Percentiles rank a stretch among this genome's conserved stretches.
Conservation (phyloP, 2,329 filamentous ascomycete genomes). For the Neofusicoccum umdonicola region DNA sequence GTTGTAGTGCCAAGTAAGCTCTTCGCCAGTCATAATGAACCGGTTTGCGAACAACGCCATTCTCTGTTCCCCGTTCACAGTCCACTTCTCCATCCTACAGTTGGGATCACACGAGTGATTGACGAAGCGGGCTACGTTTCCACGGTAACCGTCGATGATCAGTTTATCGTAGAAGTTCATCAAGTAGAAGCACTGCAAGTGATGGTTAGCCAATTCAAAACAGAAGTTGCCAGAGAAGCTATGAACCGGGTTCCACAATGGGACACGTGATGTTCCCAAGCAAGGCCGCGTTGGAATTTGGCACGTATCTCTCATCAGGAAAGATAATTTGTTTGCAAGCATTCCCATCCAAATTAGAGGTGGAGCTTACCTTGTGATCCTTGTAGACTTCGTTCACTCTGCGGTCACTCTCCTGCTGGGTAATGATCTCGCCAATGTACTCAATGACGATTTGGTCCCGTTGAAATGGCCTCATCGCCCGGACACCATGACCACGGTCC, state of each 20-base stretch:
- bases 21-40: slow-evolving; percentile 90
- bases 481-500: slow-evolving; percentile 86
- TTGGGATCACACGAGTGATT: slow-evolving; percentile 98
- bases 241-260: no score
- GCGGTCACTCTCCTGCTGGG: slow-evolving; percentile 85
- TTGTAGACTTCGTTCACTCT: slow-evolving; percentile 94
- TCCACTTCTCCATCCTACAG: slow-evolving; percentile 97
- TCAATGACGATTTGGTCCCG: slow-evolving; percentile 96
- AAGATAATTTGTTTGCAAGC: neutral
- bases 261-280: no score
- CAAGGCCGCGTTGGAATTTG: no score
- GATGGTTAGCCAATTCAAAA: neutral
- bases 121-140: slow-evolving; percentile 94
- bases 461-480: slow-evolving; percentile 82
- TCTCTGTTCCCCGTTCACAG: slow-evolving; percentile 85
- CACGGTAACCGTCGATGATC: slow-evolving; percentile 95
- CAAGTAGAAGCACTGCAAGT: slow-evolving; percentile 81
- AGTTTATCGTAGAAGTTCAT: slow-evolving; percentile 99
- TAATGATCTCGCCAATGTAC: slow-evolving; percentile 97
- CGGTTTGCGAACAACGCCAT: slow-evolving; percentile 94
- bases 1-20: slow-evolving; percentile 91
- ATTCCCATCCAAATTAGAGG: neutral
- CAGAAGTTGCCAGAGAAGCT: no score
- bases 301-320: no score
- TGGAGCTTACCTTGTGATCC: slow-evolving; percentile 72